These are phyloP conservation scores for Lepiota venenata DNA, from an alignment of 768 basidiomycete genomes.

Conservation along the genomic window DNA sequence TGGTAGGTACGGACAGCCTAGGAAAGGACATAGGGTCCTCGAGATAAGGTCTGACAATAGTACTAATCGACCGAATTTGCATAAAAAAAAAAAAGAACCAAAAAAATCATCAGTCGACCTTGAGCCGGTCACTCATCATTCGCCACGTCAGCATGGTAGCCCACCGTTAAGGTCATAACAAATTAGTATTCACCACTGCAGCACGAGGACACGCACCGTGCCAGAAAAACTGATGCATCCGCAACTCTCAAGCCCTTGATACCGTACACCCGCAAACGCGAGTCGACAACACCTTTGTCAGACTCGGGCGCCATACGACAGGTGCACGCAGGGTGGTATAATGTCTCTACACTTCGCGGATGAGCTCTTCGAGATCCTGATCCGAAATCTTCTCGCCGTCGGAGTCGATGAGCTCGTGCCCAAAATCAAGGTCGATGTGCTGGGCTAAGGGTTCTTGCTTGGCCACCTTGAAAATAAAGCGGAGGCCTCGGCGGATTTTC, in stretches of 20 bases:
- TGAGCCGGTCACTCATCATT: slow-evolving; percentile 21
- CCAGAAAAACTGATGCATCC: slow-evolving; percentile 14
- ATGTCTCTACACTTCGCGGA: slow-evolving; percentile 39
- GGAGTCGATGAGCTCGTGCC: slow-evolving; percentile 32
- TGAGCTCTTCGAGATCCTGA: slow-evolving; percentile 33
- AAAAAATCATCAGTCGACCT: neutral
- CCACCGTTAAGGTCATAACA: neutral
- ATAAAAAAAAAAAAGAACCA: too few species aligned
- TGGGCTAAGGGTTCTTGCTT: slow-evolving; percentile 31
- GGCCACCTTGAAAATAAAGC: slow-evolving; percentile 30
- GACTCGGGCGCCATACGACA: slow-evolving; percentile 42
- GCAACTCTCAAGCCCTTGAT: slow-evolving; percentile 36
- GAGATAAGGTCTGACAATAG: too few species aligned
- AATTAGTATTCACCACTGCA: neutral
- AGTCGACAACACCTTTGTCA: slow-evolving; percentile 42
- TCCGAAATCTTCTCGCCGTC: slow-evolving; percentile 30
- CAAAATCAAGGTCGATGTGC: slow-evolving; percentile 27
- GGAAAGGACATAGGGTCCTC: too few species aligned
- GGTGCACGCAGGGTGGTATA: slow-evolving; percentile 43
- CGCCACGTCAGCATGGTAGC: too few species aligned
- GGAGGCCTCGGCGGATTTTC: slow-evolving; percentile 34
- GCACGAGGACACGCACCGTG: slow-evolving; percentile 6
- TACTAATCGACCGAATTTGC: too few species aligned
- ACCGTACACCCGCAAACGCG: slow-evolving; percentile 40
- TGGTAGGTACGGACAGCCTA: too few species aligned